Percentiles rank a stretch among this genome's conserved stretches.
Evolutionary conservation across 225 moss, liverwort and hornwort genomes (phyloP).

Genomic region (Bryoerythrophyllum caledonicum): DNA sequence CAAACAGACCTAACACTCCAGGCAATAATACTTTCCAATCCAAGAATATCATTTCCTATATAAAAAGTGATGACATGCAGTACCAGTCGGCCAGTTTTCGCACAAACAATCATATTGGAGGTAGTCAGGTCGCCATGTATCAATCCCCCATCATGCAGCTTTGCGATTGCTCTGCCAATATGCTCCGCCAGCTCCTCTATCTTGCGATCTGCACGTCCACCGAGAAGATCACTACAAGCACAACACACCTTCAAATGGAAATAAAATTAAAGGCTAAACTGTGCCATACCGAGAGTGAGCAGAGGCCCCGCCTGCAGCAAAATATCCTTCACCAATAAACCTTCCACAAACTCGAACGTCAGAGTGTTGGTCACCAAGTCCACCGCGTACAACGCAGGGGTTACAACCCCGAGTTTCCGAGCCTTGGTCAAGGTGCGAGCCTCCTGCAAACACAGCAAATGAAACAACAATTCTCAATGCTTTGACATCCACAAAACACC

Average conservation of each 20-base stretch:
- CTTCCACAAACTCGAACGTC: slow-evolving; percentile 83
- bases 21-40: slow-evolving; percentile 1
- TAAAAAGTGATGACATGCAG: background rate
- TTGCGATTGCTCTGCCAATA: slow-evolving; percentile 77
- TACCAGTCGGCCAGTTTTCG: slow-evolving; percentile 79
- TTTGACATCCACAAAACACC: too few relatives aligned
- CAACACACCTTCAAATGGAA: background rate
- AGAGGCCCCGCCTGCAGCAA: slow-evolving; percentile 69
- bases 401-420: slow-evolving; percentile 79
- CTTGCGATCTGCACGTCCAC: slow-evolving; percentile 56
- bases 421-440: slow-evolving; percentile 88
- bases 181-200: slow-evolving; percentile 76
- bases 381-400: slow-evolving; percentile 79
- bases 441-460: slow-evolving; percentile 51
- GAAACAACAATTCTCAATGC: background rate
- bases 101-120: slow-evolving; percentile 83
- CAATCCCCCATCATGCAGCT: slow-evolving; percentile 84
- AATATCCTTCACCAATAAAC: slow-evolving; percentile 75
- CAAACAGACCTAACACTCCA: background rate
- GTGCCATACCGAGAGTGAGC: slow-evolving; percentile 52
- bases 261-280: background rate
- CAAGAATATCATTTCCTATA: background rate
- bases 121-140: slow-evolving; percentile 95
- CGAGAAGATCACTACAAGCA: background rate
- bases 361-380: slow-evolving; percentile 63